Base-by-base conservation (phyloP, 306 rosid species). In the Cicer yamashitae region DNA sequence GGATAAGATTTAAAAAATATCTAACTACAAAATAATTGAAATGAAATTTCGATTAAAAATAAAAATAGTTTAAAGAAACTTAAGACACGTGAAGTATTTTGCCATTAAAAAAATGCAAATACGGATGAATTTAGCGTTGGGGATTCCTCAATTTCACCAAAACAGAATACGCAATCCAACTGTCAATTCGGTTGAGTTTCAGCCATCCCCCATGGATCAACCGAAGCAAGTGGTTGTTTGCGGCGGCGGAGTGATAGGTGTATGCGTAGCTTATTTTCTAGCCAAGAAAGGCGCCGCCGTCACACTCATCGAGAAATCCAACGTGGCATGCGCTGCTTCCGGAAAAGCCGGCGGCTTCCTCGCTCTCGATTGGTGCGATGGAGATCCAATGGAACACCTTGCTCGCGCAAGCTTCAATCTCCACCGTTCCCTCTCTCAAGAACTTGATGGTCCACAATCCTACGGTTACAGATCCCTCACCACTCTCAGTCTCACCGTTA, bases 311-410 rank as follows among this genome's bases (percentile, higher is more conserved):
- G 98, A 90, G 86, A 87, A 85, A 50, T 94, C 91, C 2, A 81
- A 87, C 66, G 81, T 94, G 25, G 96, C 98, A 0, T 91, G 96
- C 78, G 98, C 97, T 4, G 96, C 97, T 7, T 94, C 98, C 8
- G 98, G 97, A 4, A 90, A 91, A 79, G 85, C 98, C 53, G 98
- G 96, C 10, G 98, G 97, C 0, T 94, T 91, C 85, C 97, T 94
- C 56, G 97, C 98, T 7, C 84, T 90, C n/a, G 97, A 90, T 13
- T 94, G 96, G 98, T 94, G 96, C 76, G 97, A 90, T 67, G 86
- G 92, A 12, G 92, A 89, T 1, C 90, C 92, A 7, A 44, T 94
- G 46, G 83, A 84, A n/a, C 44, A 87, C 1, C 92, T 91, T 1
- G 92, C 98, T 15, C 93, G 85, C 1, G 79, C 86, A 13, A 94